phyloP scores from a whole-genome alignment of 192 early-diverging fungal species.

The Gigaspora rosea region DNA sequence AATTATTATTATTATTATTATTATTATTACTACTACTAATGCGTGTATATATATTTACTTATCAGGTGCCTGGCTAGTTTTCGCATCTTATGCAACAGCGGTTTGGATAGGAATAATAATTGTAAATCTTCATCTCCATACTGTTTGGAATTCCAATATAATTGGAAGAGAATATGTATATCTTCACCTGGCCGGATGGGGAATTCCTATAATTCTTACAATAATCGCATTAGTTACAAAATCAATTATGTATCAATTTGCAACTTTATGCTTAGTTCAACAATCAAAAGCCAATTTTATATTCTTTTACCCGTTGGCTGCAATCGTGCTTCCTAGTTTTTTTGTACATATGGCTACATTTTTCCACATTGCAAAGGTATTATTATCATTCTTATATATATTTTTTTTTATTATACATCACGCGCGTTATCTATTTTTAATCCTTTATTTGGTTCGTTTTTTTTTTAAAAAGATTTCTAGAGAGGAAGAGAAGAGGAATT shows the following conservation, averaged over 20 bases:
- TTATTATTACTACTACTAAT: too few species aligned
- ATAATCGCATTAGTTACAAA: constrained; percentile 42
- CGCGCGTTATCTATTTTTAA: neutral
- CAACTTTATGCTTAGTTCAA: constrained; percentile 51
- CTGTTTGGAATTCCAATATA: constrained; percentile 58
- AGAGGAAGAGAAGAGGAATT: neutral
- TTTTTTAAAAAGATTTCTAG: neutral
- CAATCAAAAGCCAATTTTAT: constrained; percentile 40
- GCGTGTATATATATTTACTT: neutral
- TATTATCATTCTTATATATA: neutral
- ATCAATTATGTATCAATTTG: constrained; percentile 51
- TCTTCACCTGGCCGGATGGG: constrained; percentile 54
- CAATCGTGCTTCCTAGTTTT: constrained; percentile 49
- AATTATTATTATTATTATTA: too few species aligned
- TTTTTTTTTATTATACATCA: neutral
- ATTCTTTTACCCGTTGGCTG: constrained; percentile 59
- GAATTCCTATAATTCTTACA: constrained; percentile 41
- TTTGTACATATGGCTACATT: constrained; percentile 55
- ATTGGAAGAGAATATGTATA: constrained; percentile 45
- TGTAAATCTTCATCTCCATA: constrained; percentile 53
- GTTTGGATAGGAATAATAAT: constrained; percentile 54
- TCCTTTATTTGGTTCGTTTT: neutral
- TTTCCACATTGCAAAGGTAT: constrained; percentile 51
- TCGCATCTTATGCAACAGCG: constrained; percentile 44
- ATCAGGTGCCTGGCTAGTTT: constrained; percentile 51